A percentile compares a stretch with the other conserved stretches of the same genome.
phyloP scores from a whole-genome alignment of 306 rosid species.

The Hippophae gyantsensis region DNA sequence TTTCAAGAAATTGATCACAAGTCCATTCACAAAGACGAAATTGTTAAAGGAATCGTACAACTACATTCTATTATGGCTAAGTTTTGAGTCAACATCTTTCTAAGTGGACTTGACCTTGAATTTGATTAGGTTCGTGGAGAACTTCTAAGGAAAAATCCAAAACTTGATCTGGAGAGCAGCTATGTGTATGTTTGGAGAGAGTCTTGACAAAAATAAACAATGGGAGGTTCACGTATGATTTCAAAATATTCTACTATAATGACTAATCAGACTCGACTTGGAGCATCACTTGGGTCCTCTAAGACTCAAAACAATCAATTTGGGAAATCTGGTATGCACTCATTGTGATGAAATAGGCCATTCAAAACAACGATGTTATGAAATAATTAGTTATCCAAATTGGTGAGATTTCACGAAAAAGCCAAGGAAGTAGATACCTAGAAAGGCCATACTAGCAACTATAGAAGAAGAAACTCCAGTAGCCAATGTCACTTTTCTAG shows the following conservation, averaged over 20 bases:
- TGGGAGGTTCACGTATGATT: background rate
- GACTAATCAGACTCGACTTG: too few species aligned
- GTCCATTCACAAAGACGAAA: background rate
- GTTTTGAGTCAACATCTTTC: background rate
- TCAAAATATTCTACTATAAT: too few species aligned
- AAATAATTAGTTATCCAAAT: too few species aligned
- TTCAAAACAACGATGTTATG: too few species aligned
- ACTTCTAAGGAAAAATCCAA: background rate
- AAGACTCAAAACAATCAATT: too few species aligned
- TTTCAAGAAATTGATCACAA: background rate
- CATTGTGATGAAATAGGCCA: too few species aligned
- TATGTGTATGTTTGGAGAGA: background rate
- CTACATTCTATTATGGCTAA: background rate
- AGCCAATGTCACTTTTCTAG: background rate
- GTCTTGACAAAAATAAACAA: background rate
- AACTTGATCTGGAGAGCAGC: background rate
- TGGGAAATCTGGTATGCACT: too few species aligned
- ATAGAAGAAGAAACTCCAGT: too few species aligned
- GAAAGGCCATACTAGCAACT: too few species aligned
- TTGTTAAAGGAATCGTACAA: background rate
- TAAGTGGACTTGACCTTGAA: conserved; percentile 2
- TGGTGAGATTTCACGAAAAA: too few species aligned
- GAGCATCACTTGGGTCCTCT: too few species aligned
- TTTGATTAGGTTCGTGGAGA: background rate
- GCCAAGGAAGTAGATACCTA: too few species aligned